Evolutionary conservation across 2,329 filamentous ascomycete species (phyloP), one percentile per base, ranked within the genome.

Genomic region (Saccharata proteae): DNA sequence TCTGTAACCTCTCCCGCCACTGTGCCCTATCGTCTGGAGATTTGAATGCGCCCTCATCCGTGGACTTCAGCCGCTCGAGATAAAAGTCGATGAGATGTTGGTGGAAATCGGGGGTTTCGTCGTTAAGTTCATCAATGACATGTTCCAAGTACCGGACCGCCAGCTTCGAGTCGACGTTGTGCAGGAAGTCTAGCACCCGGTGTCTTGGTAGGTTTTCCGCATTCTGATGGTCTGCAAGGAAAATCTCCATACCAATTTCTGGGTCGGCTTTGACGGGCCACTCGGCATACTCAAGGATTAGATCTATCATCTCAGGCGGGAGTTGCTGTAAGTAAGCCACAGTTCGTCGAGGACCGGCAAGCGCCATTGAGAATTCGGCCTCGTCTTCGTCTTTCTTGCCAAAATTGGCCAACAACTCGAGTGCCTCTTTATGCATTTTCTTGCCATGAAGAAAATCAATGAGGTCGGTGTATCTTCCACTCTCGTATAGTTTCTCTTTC

Each of bases 361-460:
- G 67, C 4, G 67, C 63, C 11, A 65, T 58, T 3, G 59, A 48
- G 6, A 61, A 52, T 29, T 62, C 49, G 20, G 60, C 57, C 16
- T 61, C 57, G 14, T 61, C 61, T 2, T 58, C 59, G 36, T 65
- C 57, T 24, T 59, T 60, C 38, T 58, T 71, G 12, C 88, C 88
- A 43, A 94, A 94, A 40, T 77, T 80, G 43, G 74, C 71, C 1
- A 98, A 67, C 17, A 94, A 61, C 41, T 84, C 80, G 12, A 98
- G 61, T 0, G 90, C 88, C 48, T 92, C 77, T 12, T 78, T 74
- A 55, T 98, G 90, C 23, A 96, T 68, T 53, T 80, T 86, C 61
- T 98, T 98, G 40, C 90, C 90, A 46, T 92, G 84, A 43, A 96
- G 77, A 51, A 98, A 98, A 53, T 96, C 88, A n/a, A 98, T 85